Percentiles rank a stretch among this genome's conserved stretches.
These are phyloP conservation scores for Nemania diffusa DNA, from an alignment of 2,329 filamentous ascomycete genomes.

Conservation along the genomic window DNA sequence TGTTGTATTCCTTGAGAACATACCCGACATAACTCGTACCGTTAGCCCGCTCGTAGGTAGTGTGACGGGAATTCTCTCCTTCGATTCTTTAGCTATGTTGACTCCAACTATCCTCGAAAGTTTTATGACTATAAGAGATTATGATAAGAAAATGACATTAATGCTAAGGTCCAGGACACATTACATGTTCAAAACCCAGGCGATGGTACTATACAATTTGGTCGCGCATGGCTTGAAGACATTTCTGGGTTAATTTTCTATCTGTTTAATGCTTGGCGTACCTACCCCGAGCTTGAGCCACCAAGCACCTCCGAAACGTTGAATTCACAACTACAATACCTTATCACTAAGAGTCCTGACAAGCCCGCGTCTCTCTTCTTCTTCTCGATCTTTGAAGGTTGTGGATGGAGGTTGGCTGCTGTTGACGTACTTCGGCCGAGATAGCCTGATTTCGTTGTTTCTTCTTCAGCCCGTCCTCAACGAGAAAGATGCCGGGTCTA, in stretches of 20 bases:
- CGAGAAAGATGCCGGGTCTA: constrained; percentile 62
- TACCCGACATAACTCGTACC: constrained; percentile 54
- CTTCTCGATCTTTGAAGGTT: constrained; percentile 71
- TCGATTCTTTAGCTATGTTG: constrained; percentile 67
- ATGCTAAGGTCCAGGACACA: constrained; percentile 64
- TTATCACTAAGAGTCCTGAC: constrained; percentile 58
- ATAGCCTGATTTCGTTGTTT: constrained; percentile 70
- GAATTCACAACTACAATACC: constrained; percentile 56
- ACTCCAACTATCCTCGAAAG: constrained; percentile 69
- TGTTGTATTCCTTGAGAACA: constrained; percentile 65
- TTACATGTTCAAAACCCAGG: constrained; percentile 55
- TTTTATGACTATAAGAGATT: constrained; percentile 71
- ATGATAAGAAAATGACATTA: constrained; percentile 66
- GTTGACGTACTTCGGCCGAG: constrained; percentile 73
- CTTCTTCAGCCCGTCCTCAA: constrained; percentile 68
- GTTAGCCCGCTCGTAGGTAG: constrained; percentile 63
- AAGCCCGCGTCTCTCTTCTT: constrained; percentile 67
- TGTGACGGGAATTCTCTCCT: constrained; percentile 62
- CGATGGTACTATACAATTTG: constrained; percentile 59
- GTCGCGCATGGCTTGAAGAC: constrained; percentile 70
- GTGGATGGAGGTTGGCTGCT: constrained; percentile 74
- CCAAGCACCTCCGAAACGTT: constrained; percentile 62
- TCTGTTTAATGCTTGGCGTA: constrained; percentile 66
- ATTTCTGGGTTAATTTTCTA: constrained; percentile 66
- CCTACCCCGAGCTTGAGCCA: constrained; percentile 70